Base-by-base conservation (phyloP, 1,284 basidiomycete genomes). In the Ustilago esculenta region DNA sequence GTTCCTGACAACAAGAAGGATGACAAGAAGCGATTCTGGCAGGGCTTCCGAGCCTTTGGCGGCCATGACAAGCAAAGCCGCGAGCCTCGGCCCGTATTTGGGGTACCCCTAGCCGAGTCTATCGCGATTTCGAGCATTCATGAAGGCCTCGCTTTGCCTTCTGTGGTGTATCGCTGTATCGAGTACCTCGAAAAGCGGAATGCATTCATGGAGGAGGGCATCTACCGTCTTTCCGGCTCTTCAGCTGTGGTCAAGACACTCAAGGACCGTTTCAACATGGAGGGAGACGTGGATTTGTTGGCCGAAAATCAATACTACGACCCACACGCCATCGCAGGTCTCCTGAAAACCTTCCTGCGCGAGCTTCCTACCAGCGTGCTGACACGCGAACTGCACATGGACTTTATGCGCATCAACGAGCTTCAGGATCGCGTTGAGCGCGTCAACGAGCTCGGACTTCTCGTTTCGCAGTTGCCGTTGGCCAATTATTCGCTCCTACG, bases 181-280 rank as follows among this genome's bases (percentile, higher is more conserved):
- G 83, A 84, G 56, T 84, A 82, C 50, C 77, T 84, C 20, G 82
- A 83, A 46, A 87, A 88, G 29, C 92, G 92, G 83, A 87, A 92
- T 77, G 95, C 95, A 10, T 91, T 96, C 70, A 88, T 91, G 75
- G 95, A 99, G 80, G 95, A 99, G 84, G 95, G 95, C 32, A 96
- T 99, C 71, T 99, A 98, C 84, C 89, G 95, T 48, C 84, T 98
- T 50, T 77, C 72, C 4, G 81, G 81, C 27, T 75, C 70, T 36
- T 71, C 77, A 4, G 92, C 92, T 24, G 92, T 94, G 49, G 94
- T 98, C 85, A 97, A 97, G 85, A 88, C 86, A 40, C 85, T 98
- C 56, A 93, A 91, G 79, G 95, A 98, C 78, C 87, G 89, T 58
- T 99, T 98, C 85, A 96, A 98, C 82, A 82, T 85, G 67, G 90